phyloP scores from a whole-genome alignment of 1,284 basidiomycete genomes.

The Moesziomyces parantarcticus region DNA sequence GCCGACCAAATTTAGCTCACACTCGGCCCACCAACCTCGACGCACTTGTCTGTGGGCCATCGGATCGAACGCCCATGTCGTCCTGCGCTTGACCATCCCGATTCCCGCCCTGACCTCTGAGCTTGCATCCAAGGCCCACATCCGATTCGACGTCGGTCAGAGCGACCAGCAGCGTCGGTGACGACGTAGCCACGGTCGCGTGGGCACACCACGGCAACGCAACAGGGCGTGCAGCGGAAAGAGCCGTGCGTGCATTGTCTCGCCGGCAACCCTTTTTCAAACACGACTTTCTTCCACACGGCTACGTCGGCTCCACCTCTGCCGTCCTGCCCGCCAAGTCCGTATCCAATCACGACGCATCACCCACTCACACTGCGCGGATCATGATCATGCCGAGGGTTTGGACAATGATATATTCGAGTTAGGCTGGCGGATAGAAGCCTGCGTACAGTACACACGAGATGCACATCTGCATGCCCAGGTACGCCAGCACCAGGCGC shows the following conservation, averaged over 20 bases:
- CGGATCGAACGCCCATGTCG: too few relatives aligned
- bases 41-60: too few relatives aligned
- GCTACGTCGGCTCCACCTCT: too few relatives aligned
- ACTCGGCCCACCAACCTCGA: too few relatives aligned
- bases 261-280: background rate
- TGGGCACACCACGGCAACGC: background rate
- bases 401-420: background rate
- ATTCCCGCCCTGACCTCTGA: too few relatives aligned
- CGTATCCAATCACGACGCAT: slow-evolving; percentile 8
- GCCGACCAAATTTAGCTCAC: too few relatives aligned
- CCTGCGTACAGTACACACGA: slow-evolving; percentile 83
- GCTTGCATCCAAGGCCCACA: too few relatives aligned
- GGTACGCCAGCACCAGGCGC: slow-evolving; percentile 75
- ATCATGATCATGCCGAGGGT: too few relatives aligned
- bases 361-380: too few relatives aligned
- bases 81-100: too few relatives aligned
- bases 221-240: slow-evolving; percentile 6
- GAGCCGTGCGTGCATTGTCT: slow-evolving; percentile 11
- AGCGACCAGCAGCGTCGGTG: too few relatives aligned
- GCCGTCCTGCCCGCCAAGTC: slow-evolving; percentile 4
- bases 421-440: slow-evolving; percentile 87
- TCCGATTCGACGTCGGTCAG: too few relatives aligned
- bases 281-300: background rate
- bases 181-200: background rate
- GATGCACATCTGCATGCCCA: slow-evolving; percentile 78